Evolutionary conservation across 345 rosid genomes (phyloP), one percentile per base, ranked within the genome.

Genomic region (Hibiscus trionum): DNA sequence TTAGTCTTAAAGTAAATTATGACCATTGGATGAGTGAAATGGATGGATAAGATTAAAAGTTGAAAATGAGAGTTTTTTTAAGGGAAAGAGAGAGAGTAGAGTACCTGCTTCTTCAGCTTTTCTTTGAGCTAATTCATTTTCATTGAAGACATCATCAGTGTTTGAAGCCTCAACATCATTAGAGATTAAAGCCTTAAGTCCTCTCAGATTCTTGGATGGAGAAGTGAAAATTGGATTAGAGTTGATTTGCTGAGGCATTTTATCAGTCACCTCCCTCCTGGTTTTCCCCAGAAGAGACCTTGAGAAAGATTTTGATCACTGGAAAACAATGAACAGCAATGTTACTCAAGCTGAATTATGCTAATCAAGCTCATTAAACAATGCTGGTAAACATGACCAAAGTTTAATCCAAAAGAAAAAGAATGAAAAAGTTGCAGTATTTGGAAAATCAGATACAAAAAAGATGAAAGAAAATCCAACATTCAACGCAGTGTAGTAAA

Each of bases 41-140:
- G n/a, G n/a, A n/a, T n/a, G n/a, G n/a, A n/a, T n/a, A n/a, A n/a
- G n/a, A n/a, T n/a, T n/a, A n/a, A n/a, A n/a, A n/a, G n/a, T n/a
- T n/a, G n/a, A n/a, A n/a, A n/a, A n/a, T n/a, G n/a, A n/a, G n/a
- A n/a, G n/a, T n/a, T n/a, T n/a, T n/a, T n/a, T n/a, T 49, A 0
- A 24, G 21, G 10, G 35, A 3, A 15, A 31, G 0, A 26, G 17
- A 74, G 17, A 70, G 31, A 66, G 5, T 10, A 58, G 16, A 58
- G 21, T 60, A 94, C 98, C 98, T 80, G 98, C 93, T 90, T 94
- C 97, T 85, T 83, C 96, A 76, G 97, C 98, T 85, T 91, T 94
- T 65, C 98, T 78, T 71, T 86, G 90, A 77, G 96, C 95, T 58
- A 94, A 83, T 78, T 90, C 90, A 79, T 77, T 78, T 84, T 91